Base-by-base conservation (phyloP, 139 green algal genomes). In the Nannochloris sp. region DNA sequence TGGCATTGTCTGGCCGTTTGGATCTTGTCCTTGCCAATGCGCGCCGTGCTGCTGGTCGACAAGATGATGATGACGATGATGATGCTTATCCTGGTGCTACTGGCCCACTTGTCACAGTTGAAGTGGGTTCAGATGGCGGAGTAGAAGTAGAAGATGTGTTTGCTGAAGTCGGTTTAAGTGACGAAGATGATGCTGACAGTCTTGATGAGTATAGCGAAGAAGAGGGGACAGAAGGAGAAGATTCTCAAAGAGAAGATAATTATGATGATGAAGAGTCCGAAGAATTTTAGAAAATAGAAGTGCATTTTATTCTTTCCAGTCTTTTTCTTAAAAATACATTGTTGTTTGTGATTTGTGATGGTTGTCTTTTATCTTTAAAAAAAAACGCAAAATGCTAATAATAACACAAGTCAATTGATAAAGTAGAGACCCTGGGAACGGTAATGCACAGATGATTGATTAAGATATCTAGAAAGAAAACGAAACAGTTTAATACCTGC, bases 1-100 rank as follows among this genome's bases (percentile, higher is more conserved):
- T 76, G 25, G 63, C 74, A 5, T 60, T 87, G 34, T 42, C 67
- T 6, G 81, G 81, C 4, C 64, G 81, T 6, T 66, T 87, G 39
- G 78, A 87, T 32, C 64, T 87, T 63, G 44, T 87, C 34, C 33
- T 80, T 6, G 75, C 75, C 10, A 71, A 74, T 47, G 61, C 58
- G 10, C 57, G 44, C 5, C 23, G 34, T 3, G 44, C 42, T 34
- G 27, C 5, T 36, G 31, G 47, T 37, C 12, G 27, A 23, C 10
- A 38, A 19, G 25, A 42, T 37, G 51, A 31, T 37, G 54, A 44
- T 19, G 36, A 53, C 19, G 15, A 35, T 25, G 68, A 24, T 24
- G 39, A 47, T 46, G 27, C 6, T 5, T n/a, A 64, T n/a, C 19
- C 19, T 19, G 42, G 42, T 19, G 19, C 19, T 51, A 19, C 19